Percentiles rank a stretch among this genome's conserved stretches.
These are phyloP conservation scores for Citeromyces hawaiiensis DNA, from an alignment of 1,139 yeast species.

Conservation along the genomic window DNA sequence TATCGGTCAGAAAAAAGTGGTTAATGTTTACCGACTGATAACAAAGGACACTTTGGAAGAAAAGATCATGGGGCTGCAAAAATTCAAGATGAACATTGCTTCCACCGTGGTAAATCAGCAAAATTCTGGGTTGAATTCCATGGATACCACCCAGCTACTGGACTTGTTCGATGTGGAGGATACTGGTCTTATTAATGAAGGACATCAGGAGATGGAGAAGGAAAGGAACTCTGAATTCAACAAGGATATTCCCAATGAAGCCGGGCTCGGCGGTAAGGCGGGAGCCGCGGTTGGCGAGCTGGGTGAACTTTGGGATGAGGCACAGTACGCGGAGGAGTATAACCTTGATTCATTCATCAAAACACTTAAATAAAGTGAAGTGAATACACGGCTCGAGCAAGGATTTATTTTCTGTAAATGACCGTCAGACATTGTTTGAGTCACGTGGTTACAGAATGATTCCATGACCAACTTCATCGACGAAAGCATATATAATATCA, in stretches of 20 bases:
- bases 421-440: too few relatives aligned
- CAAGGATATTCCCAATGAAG: conserved; percentile 38
- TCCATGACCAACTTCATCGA: too few relatives aligned
- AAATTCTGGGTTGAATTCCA: conserved; percentile 83
- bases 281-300: conserved; percentile 74
- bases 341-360: conserved; percentile 87
- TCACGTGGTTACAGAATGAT: too few relatives aligned
- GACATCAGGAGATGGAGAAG: conserved; percentile 8
- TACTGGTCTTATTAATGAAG: conserved; percentile 17
- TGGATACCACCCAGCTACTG: conserved; percentile 91
- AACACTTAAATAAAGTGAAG: conserved; percentile 26
- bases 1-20: conserved; percentile 90
- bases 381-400: neutral
- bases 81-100: conserved; percentile 95
- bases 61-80: conserved; percentile 96
- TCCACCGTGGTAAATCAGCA: conserved; percentile 94
- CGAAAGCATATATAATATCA: too few relatives aligned
- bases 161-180: conserved; percentile 79
- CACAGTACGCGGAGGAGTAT: conserved; percentile 93
- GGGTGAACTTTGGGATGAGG: conserved; percentile 94
- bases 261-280: conserved; percentile 49
- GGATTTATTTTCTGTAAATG: too few relatives aligned
- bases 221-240: conserved; percentile 2
- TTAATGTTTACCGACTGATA: conserved; percentile 66
- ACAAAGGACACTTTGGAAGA: conserved; percentile 92